These are phyloP conservation scores for Thuja plicata DNA, from an alignment of 83 land plant species.

Conservation along the genomic window DNA sequence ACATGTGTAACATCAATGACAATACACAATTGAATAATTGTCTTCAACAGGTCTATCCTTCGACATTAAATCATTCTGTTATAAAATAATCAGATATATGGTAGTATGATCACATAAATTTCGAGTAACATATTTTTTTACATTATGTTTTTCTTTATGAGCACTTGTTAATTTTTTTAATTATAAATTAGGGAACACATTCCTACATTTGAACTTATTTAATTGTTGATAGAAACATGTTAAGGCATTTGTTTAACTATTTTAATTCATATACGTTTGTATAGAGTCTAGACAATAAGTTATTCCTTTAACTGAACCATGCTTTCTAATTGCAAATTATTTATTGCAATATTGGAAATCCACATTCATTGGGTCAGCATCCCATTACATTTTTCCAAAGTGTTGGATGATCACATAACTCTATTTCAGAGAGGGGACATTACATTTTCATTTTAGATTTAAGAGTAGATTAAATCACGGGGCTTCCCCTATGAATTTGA, in stretches of 20 bases:
- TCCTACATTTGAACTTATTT: background rate
- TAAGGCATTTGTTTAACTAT: background rate
- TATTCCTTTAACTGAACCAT: background rate
- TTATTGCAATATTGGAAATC: constrained; percentile 98
- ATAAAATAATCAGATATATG: background rate
- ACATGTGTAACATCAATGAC: too few relatives aligned
- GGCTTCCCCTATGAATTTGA: too few relatives aligned
- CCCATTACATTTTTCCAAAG: constrained; percentile 96
- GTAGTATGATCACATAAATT: background rate
- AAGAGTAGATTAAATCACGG: too few relatives aligned
- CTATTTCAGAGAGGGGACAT: too few relatives aligned
- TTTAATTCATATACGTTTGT: background rate
- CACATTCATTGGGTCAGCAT: constrained; percentile 96
- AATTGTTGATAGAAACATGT: background rate
- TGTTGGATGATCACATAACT: too few relatives aligned
- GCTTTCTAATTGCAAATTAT: constrained; percentile 62
- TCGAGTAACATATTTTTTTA: background rate
- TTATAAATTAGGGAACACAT: background rate
- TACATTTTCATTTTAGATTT: too few relatives aligned
- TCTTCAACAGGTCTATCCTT: too few relatives aligned
- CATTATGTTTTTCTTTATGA: background rate
- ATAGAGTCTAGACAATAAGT: background rate
- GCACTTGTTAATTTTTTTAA: background rate
- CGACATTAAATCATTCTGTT: background rate
- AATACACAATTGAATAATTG: too few relatives aligned